Conservation (phyloP, 1,139 yeast genomes). For the Nakaseomyces delphensis region DNA sequence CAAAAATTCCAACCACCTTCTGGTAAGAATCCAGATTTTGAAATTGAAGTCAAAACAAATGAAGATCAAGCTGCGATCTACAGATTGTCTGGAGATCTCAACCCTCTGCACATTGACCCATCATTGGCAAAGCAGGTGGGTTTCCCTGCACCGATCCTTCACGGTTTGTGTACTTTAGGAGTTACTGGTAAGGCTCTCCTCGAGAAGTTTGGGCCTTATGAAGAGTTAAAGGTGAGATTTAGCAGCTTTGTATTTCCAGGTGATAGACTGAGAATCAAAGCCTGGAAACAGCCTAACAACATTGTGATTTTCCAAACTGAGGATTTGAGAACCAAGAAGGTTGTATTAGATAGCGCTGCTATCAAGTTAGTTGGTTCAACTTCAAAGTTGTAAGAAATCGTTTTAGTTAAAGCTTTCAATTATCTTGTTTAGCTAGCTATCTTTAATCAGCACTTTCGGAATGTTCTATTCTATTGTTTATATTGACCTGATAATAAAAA, state of each 20-base stretch:
- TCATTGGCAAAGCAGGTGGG: conserved; percentile 81
- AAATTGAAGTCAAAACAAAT: conserved; percentile 49
- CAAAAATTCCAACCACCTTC: conserved; percentile 57
- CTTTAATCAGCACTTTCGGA: too few species aligned
- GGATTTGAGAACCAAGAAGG: conserved; percentile 67
- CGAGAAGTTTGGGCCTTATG: conserved; percentile 74
- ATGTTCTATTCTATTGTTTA: too few species aligned
- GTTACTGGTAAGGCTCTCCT: conserved; percentile 65
- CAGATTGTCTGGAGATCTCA: conserved; percentile 87
- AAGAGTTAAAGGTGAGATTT: conserved; percentile 85
- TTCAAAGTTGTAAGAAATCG: conserved; percentile 24
- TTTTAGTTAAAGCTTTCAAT: too few species aligned
- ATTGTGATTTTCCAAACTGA: conserved; percentile 73
- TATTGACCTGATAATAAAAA: too few species aligned
- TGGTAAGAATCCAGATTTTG: conserved; percentile 58
- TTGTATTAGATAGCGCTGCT: conserved; percentile 85
- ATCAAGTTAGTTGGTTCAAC: conserved; percentile 43
- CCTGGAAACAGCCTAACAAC: conserved; percentile 71
- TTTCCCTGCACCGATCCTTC: conserved; percentile 80
- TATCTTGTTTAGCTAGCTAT: background rate
- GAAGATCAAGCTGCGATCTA: conserved; percentile 81
- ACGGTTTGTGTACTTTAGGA: conserved; percentile 87
- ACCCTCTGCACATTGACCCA: conserved; percentile 94
- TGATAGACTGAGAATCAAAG: conserved; percentile 70
- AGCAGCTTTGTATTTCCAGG: conserved; percentile 96